phyloP scores from a whole-genome alignment of 768 basidiomycete genomes.

The Leucocoprinus leucothites region DNA sequence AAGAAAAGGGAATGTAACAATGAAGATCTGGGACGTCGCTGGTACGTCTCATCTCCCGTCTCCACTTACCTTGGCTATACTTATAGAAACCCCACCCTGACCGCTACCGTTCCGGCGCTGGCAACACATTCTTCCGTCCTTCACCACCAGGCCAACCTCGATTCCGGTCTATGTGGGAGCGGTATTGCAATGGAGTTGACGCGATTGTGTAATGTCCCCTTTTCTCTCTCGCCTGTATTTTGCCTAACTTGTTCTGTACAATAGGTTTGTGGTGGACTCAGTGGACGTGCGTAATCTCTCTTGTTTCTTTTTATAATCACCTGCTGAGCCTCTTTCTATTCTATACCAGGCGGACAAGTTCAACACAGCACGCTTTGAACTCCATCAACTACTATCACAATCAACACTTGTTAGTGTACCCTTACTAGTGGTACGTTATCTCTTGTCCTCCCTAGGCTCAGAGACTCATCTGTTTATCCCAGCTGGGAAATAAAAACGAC shows the following conservation, averaged over 20 bases:
- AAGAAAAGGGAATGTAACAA: constrained; percentile 82
- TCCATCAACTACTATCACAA: constrained; percentile 75
- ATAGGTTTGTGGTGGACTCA: constrained; percentile 91
- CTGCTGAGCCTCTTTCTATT: background rate
- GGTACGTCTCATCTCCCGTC: constrained; percentile 41
- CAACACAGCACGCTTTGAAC: constrained; percentile 78
- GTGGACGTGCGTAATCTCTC: constrained; percentile 60
- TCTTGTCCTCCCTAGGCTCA: background rate
- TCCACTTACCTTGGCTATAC: background rate
- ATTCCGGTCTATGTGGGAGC: constrained; percentile 94
- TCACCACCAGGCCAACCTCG: constrained; percentile 72
- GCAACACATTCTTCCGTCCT: background rate
- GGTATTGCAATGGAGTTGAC: constrained; percentile 91
- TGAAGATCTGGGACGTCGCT: constrained; percentile 96
- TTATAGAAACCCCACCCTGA: no score
- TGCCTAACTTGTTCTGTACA: background rate
- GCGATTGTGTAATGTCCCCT: constrained; percentile 72
- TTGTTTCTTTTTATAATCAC: background rate
- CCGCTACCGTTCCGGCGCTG: no score
- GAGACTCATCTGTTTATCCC: background rate
- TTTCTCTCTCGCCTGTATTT: background rate
- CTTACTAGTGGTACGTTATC: constrained; percentile 67
- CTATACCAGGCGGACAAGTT: constrained; percentile 68
- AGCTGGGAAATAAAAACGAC: constrained; percentile 96
- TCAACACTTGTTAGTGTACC: constrained; percentile 69